Evolutionary conservation across 2,329 filamentous ascomycete genomes (phyloP).

Genomic region (Fusarium sp.): DNA sequence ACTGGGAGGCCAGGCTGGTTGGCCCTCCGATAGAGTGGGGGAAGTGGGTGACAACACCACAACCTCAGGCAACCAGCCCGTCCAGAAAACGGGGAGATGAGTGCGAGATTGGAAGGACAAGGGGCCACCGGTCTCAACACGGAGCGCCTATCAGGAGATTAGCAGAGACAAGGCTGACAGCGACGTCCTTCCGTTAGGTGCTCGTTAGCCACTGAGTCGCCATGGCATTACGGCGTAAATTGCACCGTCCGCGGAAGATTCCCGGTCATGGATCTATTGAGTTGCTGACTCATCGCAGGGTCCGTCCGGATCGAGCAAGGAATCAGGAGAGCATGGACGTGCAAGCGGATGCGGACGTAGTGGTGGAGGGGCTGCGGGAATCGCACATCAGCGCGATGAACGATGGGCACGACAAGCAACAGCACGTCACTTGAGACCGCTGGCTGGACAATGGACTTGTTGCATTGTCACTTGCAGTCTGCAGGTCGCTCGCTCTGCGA

Average conservation of each 20-base stretch:
- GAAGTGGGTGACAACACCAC: neutral
- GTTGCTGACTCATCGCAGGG: neutral
- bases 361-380: neutral
- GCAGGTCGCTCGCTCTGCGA: slow-evolving; percentile 8
- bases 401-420: slow-evolving; percentile 10
- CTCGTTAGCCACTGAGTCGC: slow-evolving; percentile 1
- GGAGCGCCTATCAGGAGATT: slow-evolving; percentile 15
- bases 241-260: slow-evolving; percentile 2
- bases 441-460: slow-evolving; percentile 18
- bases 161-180: neutral
- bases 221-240: neutral
- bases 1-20: neutral
- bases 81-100: slow-evolving; percentile 19
- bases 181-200: neutral
- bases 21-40: neutral
- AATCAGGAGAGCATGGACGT: slow-evolving; percentile 8
- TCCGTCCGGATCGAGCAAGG: neutral
- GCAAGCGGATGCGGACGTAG: neutral
- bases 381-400: neutral
- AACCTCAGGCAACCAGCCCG: neutral
- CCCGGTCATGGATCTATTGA: neutral
- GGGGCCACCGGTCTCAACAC: neutral
- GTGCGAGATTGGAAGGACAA: slow-evolving; percentile 18
- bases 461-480: slow-evolving; percentile 25
- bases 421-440: slow-evolving; percentile 5